A percentile compares a stretch with the other conserved stretches of the same genome.
Evolutionary conservation across 768 basidiomycete species (phyloP).

Genomic region (Pleurotus pulmonarius): DNA sequence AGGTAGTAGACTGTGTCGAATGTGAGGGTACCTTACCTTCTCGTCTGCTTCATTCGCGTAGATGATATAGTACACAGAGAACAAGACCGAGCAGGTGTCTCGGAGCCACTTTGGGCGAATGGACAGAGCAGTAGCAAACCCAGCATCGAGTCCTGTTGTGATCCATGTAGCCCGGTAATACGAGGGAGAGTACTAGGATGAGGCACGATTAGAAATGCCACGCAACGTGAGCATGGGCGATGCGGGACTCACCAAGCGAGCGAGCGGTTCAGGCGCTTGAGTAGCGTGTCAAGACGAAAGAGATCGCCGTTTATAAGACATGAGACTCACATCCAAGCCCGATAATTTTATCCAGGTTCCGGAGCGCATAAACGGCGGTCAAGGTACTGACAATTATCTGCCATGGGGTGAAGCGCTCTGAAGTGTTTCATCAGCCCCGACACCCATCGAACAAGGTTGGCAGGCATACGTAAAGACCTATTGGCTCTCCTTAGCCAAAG

Average conservation of each 20-base stretch:
- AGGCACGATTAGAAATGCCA: conserved; percentile 1
- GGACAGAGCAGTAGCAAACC: conserved; percentile 93
- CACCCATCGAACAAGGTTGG: neutral
- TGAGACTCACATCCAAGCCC: conserved; percentile 68
- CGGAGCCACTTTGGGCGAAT: conserved; percentile 90
- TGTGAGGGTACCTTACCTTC: conserved; percentile 56
- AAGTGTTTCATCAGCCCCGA: conserved; percentile 3
- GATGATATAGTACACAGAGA: conserved; percentile 84
- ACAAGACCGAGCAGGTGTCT: conserved; percentile 81
- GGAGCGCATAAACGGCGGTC: conserved; percentile 77
- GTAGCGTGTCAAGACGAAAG: conserved; percentile 8
- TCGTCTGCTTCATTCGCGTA: conserved; percentile 92
- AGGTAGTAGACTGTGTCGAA: neutral
- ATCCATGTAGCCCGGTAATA: conserved; percentile 98
- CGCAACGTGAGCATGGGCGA: neutral
- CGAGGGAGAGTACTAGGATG: conserved; percentile 75
- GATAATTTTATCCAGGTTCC: conserved; percentile 82
- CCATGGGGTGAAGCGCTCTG: conserved; percentile 92
- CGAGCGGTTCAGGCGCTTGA: conserved; percentile 89
- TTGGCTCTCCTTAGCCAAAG: conserved; percentile 61
- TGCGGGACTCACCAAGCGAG: conserved; percentile 62
- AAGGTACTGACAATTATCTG: conserved; percentile 86
- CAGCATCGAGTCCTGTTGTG: conserved; percentile 90
- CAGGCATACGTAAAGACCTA: conserved; percentile 50
- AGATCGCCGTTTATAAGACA: neutral